phyloP scores from a whole-genome alignment of 331 rosid genomes.

The Pyracantha coccinea region DNA sequence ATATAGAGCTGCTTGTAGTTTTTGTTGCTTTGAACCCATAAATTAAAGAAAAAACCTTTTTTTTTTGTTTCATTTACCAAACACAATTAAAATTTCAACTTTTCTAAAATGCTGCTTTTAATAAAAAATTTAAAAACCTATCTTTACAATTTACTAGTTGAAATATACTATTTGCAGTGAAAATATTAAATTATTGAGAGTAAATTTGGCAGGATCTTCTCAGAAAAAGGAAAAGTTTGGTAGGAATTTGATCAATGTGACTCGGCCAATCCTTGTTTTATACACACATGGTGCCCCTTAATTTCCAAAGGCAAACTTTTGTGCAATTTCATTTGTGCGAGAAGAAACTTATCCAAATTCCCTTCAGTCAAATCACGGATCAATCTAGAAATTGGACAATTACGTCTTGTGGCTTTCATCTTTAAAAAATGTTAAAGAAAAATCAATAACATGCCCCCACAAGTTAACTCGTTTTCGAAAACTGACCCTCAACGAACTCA shows the following conservation, averaged over 20 bases:
- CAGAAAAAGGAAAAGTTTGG: neutral
- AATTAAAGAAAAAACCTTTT: too few species aligned
- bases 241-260: neutral
- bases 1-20: too few species aligned
- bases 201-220: neutral
- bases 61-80: too few species aligned
- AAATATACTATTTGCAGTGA: neutral
- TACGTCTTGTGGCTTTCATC: constrained; percentile 1
- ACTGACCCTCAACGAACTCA: too few species aligned
- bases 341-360: neutral
- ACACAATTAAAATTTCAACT: too few species aligned
- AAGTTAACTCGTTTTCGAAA: neutral
- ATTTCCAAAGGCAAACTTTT: neutral
- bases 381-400: neutral
- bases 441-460: neutral
- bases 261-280: neutral
- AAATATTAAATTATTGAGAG: neutral
- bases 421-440: neutral
- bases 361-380: neutral
- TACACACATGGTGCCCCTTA: neutral
- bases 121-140: too few species aligned
- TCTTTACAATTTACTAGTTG: too few species aligned
- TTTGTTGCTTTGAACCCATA: too few species aligned
- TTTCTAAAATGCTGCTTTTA: too few species aligned
- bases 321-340: neutral